Evolutionary conservation across 2,329 filamentous ascomycete genomes (phyloP).

Genomic region (Fusarium sp.): DNA sequence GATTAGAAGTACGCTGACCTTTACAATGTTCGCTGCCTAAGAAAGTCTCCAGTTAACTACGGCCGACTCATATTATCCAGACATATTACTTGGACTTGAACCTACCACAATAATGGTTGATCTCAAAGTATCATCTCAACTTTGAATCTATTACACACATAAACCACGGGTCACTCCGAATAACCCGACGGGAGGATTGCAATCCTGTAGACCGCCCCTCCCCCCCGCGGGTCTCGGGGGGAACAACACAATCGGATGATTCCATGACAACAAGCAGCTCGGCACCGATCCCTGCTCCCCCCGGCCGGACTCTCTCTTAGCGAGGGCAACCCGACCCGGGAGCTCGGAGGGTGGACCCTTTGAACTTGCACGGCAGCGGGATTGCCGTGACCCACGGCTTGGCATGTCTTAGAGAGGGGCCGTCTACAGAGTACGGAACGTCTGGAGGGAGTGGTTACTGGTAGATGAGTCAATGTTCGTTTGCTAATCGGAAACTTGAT

Average conservation of each 20-base stretch:
- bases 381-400: background rate
- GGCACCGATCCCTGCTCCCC: background rate
- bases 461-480: background rate
- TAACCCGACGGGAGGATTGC: background rate
- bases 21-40: background rate
- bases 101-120: background rate
- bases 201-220: background rate
- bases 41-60: background rate
- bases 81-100: background rate
- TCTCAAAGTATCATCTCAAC: background rate
- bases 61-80: background rate
- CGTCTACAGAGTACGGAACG: background rate
- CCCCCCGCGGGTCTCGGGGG: background rate
- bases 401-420: background rate
- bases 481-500: background rate
- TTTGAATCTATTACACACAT: background rate
- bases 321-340: conserved; percentile 1
- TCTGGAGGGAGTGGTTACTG: background rate
- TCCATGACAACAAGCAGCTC: background rate
- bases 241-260: background rate
- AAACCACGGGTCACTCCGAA: background rate
- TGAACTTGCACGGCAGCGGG: background rate
- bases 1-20: background rate
- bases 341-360: background rate
- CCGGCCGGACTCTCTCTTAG: background rate